phyloP scores from a whole-genome alignment of 495 filamentous ascomycete genomes.

The Aspergillus baeticus region DNA sequence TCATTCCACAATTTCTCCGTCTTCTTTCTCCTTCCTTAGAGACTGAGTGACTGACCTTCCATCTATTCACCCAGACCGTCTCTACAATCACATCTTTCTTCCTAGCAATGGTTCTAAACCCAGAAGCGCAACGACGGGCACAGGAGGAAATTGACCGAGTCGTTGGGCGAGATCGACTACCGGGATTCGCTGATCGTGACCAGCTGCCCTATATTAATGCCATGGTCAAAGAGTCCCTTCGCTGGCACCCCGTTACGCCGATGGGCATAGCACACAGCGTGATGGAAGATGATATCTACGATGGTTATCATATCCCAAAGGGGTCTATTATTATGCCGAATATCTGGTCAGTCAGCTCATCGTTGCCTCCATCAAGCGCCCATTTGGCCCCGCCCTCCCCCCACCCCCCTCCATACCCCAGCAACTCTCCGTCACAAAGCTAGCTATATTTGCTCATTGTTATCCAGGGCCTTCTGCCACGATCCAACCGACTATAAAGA shows the following conservation, averaged over 20 bases:
- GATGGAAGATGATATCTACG: conserved; percentile 50
- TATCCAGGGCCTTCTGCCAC: conserved; percentile 30
- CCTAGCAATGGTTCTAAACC: conserved; percentile 47
- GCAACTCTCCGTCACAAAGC: background rate
- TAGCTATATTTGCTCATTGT: background rate
- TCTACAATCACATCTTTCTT: conserved; percentile 38
- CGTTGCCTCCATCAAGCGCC: too few relatives aligned
- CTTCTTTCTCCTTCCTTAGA: too few relatives aligned
- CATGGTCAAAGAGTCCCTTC: conserved; percentile 40
- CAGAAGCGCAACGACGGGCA: conserved; percentile 50
- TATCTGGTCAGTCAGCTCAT: conserved; percentile 34
- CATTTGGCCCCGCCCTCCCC: too few relatives aligned
- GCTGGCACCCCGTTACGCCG: conserved; percentile 46
- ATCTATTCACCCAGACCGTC: conserved; percentile 20
- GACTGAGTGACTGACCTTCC: too few relatives aligned
- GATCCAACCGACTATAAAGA: conserved; percentile 32
- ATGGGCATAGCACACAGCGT: conserved; percentile 54
- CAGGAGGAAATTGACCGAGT: conserved; percentile 59
- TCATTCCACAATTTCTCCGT: too few relatives aligned
- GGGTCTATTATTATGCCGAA: conserved; percentile 45
- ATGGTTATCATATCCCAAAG: conserved; percentile 53
- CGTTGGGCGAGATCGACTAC: conserved; percentile 32
- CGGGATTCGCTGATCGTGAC: conserved; percentile 24
- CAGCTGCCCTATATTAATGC: conserved; percentile 43
- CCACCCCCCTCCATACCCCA: background rate